These are phyloP conservation scores for Colletotrichum eremochloae DNA, from an alignment of 2,329 filamentous ascomycete genomes.

Conservation along the genomic window DNA sequence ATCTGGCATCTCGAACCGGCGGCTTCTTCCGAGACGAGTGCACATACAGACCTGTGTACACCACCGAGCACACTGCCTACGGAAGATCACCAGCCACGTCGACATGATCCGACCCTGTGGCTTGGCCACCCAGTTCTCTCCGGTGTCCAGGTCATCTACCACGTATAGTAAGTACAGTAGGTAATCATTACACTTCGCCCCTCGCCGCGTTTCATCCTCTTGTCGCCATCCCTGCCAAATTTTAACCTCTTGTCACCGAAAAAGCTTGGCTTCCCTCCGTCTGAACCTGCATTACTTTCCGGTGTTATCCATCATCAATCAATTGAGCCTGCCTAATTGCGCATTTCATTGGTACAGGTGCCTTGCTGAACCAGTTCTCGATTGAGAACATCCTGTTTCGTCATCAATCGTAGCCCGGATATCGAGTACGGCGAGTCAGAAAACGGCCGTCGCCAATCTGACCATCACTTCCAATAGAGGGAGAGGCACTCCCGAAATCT, in stretches of 20 bases:
- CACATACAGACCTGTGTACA: no score
- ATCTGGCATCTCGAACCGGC: slow-evolving; percentile 14
- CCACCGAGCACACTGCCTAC: not conserved
- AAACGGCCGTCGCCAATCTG: not conserved
- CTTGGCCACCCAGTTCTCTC: not conserved
- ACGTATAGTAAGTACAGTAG: no score
- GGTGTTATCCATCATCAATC: slow-evolving; percentile 2
- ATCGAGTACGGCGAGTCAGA: not conserved
- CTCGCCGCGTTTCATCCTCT: slow-evolving; percentile 27
- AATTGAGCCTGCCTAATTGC: not conserved
- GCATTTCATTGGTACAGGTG: slow-evolving; percentile 1
- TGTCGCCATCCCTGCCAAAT: slow-evolving; percentile 9
- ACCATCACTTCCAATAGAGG: slow-evolving; percentile 1
- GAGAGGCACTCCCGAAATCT: not conserved
- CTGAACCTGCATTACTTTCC: slow-evolving; percentile 19
- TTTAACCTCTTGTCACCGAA: slow-evolving; percentile 41
- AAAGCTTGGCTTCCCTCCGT: slow-evolving; percentile 37
- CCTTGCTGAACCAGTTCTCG: slow-evolving; percentile 1
- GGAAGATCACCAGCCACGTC: not conserved
- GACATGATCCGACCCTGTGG: not conserved
- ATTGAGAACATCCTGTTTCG: slow-evolving; percentile 1
- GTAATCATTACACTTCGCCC: not conserved
- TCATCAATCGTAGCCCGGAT: slow-evolving; percentile 3
- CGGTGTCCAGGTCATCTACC: not conserved
- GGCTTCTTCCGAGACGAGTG: slow-evolving; percentile 14